A percentile compares a stretch with the other conserved stretches of the same genome.
Evolutionary conservation across 169 alveolate genomes (phyloP).

Genomic region (Eimeria maxima): DNA sequence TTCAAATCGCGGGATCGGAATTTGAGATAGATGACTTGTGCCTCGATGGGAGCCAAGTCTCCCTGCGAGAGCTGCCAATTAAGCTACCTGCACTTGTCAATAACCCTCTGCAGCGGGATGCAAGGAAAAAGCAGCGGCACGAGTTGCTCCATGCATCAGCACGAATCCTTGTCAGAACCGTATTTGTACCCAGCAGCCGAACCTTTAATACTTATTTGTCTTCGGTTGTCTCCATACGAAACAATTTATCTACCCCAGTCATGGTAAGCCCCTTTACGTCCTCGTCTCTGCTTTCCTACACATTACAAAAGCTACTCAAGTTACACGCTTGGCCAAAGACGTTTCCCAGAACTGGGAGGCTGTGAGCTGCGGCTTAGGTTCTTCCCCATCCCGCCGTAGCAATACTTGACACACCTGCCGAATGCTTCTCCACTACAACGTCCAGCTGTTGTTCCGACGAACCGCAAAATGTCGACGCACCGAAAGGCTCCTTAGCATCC

Average conservation of each 20-base stretch:
- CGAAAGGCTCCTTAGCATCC: not conserved
- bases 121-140: constrained; percentile 6
- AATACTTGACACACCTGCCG: not conserved
- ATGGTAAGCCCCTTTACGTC: constrained; percentile 48
- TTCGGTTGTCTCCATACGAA: constrained; percentile 70
- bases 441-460: not conserved
- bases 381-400: constrained; percentile 80
- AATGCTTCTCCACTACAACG: not conserved
- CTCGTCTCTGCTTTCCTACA: not conserved
- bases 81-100: not conserved
- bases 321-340: not conserved
- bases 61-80: constrained; percentile 70
- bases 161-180: constrained; percentile 75
- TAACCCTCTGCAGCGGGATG: not conserved
- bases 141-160: constrained; percentile 40
- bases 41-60: constrained; percentile 39
- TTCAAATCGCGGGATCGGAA: constrained; percentile 52
- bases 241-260: constrained; percentile 53
- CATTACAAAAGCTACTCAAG: too few relatives aligned
- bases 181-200: constrained; percentile 52
- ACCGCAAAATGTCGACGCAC: not conserved
- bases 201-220: constrained; percentile 72
- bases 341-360: not conserved
- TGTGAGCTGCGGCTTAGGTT: constrained; percentile 36
- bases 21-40: constrained; percentile 60